These are phyloP conservation scores for Isabelozyma heimii DNA, from an alignment of 805 yeast genomes.

Conservation along the genomic window DNA sequence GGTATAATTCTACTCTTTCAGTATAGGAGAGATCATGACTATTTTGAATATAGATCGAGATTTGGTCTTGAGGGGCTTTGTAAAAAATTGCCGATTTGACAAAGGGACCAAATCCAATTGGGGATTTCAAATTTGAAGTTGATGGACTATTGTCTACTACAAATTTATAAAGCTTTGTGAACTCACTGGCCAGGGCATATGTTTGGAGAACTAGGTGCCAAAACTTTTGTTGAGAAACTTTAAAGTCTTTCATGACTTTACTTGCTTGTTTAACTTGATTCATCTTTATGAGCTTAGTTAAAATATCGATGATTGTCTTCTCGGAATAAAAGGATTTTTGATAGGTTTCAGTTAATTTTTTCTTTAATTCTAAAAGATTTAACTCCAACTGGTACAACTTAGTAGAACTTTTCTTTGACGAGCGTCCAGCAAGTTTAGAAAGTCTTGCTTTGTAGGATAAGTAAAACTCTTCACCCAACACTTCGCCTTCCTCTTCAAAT, in stretches of 20 bases:
- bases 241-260: slow-evolving; percentile 30
- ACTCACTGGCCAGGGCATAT: slow-evolving; percentile 24
- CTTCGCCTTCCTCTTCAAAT: neutral
- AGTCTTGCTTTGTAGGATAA: slow-evolving; percentile 23
- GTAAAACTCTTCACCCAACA: slow-evolving; percentile 12
- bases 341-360: slow-evolving; percentile 32
- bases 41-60: slow-evolving; percentile 56
- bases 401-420: slow-evolving; percentile 16
- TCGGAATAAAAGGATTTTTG: slow-evolving; percentile 24
- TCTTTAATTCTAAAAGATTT: slow-evolving; percentile 29
- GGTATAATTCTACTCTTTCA: slow-evolving; percentile 48
- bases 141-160: slow-evolving; percentile 11
- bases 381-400: slow-evolving; percentile 25
- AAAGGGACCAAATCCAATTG: slow-evolving; percentile 70
- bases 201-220: slow-evolving; percentile 34
- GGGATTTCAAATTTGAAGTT: slow-evolving; percentile 46
- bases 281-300: slow-evolving; percentile 28
- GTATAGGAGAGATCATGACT: slow-evolving; percentile 45
- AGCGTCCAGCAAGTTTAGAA: slow-evolving; percentile 14
- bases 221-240: slow-evolving; percentile 24
- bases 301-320: slow-evolving; percentile 22
- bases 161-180: slow-evolving; percentile 34
- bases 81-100: slow-evolving; percentile 48
- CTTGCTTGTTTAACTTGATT: slow-evolving; percentile 36
- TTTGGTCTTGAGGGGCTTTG: slow-evolving; percentile 56